Evolutionary conservation across 352 stramenopile species (phyloP), one percentile per base, ranked within the genome.

Genomic region (Phytophthora kernoviae): DNA sequence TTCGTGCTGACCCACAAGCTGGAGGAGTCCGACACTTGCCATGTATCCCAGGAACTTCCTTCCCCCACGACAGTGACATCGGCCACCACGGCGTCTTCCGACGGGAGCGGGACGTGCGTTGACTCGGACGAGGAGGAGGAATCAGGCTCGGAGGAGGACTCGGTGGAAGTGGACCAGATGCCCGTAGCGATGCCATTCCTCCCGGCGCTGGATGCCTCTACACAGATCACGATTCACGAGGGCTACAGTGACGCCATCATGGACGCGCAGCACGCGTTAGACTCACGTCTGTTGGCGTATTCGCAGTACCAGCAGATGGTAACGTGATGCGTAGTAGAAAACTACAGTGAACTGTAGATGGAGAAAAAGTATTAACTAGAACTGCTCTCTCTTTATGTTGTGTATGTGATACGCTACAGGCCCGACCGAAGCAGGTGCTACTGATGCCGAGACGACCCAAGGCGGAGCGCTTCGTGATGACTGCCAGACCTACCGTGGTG

Each of bases 271-370:
- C 77, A 81, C 41, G 75, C 79, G 24, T 69, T 93, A 36, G 86
- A 93, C 62, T 90, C 84, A 40, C 84, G 84, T 32, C 68, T 94
- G 24, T 45, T 94, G 39, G 84, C 85, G 44, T 95, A 91, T 49
- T 95, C 86, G 8, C 85, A 90, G 59, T 95, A 95, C 58, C 82
- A 90, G 44, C 74, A 77, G 71, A 93, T 93, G 69, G 81, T 90
- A 54, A 15, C 58, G 10, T 32, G 9, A 2, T 21, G 4, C 22
- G 20, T 37, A 10, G 7, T 17, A 34, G 42, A 11, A 56, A 56
- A 32, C n/a, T n/a, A 21, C n/a, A n/a, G n/a, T n/a, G n/a, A 58
- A 30, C 37, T 17, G 22, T 41, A 42, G 15, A 50, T 18, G 1
- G 46, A 8, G 18, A 8, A 41, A 5, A 48, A 20, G 26, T 21